Evolutionary conservation across 306 rosid genomes (phyloP), one percentile per base, ranked within the genome.

Genomic region (Glycine soja): DNA sequence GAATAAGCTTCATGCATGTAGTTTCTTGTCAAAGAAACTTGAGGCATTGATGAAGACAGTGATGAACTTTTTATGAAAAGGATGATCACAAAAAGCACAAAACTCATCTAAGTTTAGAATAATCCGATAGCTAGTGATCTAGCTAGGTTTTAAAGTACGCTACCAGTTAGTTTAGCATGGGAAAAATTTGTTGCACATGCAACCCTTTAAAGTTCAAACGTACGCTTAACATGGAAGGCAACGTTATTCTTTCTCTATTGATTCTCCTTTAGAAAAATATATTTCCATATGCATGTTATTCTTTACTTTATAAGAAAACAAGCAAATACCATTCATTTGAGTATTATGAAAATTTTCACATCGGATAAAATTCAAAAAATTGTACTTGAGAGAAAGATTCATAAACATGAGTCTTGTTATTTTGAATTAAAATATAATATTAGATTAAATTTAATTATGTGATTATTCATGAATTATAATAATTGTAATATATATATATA

Each of bases 121-220:
- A 86, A 86, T 79, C 66, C 24, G 82, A 69, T 80, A 2, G 24
- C 7, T 46, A 59, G 19, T 52, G 51, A 58, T 70, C 45, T 76
- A 38, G 58, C 61, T 19, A 83, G 76, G 75, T 48, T 24, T 24
- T 24, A 24, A 24, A 24, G 30, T 24, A 24, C 30, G 30, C 30
- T 24, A 24, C 30, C 30, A 24, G 30, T 24, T 24, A 24, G 30
- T 24, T 70, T 69, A 80, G 66, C 72, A 46, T 58, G 72, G 78
- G 66, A 62, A 62, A 76, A 68, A 54, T 68, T 82, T 77, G 80
- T 71, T 75, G 77, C 85, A 48, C 81, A 88, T 84, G 88, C 73
- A 74, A 81, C 13, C 83, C 59, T 86, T 24, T 43, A 76, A 76
- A 80, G 83, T 67, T 74, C 76, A 79, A 80, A 83, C 53, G 70